Conservation (phyloP, 2,329 filamentous ascomycete genomes). For the Penicillium sp. region DNA sequence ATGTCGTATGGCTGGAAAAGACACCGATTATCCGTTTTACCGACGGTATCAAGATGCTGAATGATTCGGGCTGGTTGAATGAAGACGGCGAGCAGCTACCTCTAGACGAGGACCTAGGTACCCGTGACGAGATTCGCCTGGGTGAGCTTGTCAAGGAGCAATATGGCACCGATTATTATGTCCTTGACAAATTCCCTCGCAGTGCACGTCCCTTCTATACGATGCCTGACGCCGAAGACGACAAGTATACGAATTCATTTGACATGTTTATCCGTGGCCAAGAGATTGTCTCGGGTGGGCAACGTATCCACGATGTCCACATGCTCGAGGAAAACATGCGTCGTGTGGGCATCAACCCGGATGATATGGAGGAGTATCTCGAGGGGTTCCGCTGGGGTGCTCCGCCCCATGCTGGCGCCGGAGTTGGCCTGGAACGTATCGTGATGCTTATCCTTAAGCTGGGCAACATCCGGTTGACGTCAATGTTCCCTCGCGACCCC, state of each 20-base stretch:
- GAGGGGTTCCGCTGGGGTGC: conserved; percentile 80
- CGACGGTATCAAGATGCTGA: conserved; percentile 71
- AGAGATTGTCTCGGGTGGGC: conserved; percentile 83
- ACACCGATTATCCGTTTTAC: conserved; percentile 73
- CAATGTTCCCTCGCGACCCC: conserved; percentile 78
- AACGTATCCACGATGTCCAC: conserved; percentile 75
- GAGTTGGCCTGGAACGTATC: conserved; percentile 81
- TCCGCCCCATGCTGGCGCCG: conserved; percentile 80
- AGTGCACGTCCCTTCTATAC: conserved; percentile 84
- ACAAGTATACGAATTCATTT: conserved; percentile 75
- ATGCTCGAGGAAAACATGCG: conserved; percentile 71
- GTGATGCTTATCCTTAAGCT: conserved; percentile 77
- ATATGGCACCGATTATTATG: conserved; percentile 82
- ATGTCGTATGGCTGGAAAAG: conserved; percentile 76
- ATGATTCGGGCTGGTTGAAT: conserved; percentile 64
- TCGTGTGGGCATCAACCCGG: conserved; percentile 63
- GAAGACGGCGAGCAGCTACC: conserved; percentile 66
- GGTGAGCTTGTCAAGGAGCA: conserved; percentile 78
- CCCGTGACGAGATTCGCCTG: conserved; percentile 75
- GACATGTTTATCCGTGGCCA: conserved; percentile 91
- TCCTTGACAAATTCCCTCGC: conserved; percentile 84
- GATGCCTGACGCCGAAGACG: conserved; percentile 67
- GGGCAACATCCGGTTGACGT: conserved; percentile 80
- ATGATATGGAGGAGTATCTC: conserved; percentile 84
- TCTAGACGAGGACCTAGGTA: conserved; percentile 70